Conservation (phyloP, 495 filamentous ascomycete species). For the Parmelia sp. region DNA sequence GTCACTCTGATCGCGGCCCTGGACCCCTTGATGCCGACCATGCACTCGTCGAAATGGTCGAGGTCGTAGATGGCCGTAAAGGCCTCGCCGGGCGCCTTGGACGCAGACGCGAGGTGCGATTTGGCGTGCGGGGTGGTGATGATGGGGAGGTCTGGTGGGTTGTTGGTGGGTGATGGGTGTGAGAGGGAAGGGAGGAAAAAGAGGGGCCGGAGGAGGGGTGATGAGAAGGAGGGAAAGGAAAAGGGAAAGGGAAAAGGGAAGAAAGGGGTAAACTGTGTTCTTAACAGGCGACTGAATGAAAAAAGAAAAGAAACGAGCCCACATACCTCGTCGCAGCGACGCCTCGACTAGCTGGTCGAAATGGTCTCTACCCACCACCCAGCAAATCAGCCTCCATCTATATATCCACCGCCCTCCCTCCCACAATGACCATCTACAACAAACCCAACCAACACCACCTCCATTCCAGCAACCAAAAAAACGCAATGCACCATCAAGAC, state of each 20-base stretch:
- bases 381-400: too few species aligned
- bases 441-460: too few species aligned
- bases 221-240: not conserved
- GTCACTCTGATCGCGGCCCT: constrained; percentile 49
- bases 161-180: not conserved
- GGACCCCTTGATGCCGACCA: constrained; percentile 41
- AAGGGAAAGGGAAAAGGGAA: not conserved
- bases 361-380: constrained; percentile 50
- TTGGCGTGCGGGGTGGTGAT: constrained; percentile 61
- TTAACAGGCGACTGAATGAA: too few species aligned
- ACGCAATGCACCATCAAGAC: too few species aligned
- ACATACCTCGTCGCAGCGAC: constrained; percentile 40
- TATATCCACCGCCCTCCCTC: too few species aligned
- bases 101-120: constrained; percentile 38
- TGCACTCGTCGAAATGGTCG: constrained; percentile 48
- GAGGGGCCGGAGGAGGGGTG: not conserved
- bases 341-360: constrained; percentile 59
- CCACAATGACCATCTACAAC: too few species aligned
- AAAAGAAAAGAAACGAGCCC: too few species aligned
- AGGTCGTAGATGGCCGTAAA: constrained; percentile 52
- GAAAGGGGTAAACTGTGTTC: too few species aligned
- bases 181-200: not conserved
- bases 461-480: too few species aligned
- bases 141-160: constrained; percentile 45
- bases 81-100: constrained; percentile 36